Percentiles rank a stretch among this genome's conserved stretches.
Evolutionary conservation across 495 filamentous ascomycete genomes (phyloP).

Genomic region (Clavariopsis aquatica): DNA sequence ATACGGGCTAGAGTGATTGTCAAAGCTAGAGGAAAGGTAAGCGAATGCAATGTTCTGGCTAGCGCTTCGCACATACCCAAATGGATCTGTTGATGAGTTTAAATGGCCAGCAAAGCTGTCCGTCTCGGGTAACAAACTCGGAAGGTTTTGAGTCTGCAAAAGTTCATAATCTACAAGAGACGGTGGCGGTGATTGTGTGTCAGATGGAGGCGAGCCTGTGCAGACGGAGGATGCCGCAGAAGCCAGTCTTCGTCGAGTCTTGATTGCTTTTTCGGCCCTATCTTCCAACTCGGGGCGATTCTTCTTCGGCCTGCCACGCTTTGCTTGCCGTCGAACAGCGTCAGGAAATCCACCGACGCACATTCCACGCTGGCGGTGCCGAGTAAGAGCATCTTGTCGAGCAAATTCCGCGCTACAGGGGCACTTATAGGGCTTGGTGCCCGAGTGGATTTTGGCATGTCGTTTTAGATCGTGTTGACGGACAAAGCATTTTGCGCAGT

Average conservation of each 20-base stretch:
- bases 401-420: constrained; percentile 89
- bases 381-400: constrained; percentile 88
- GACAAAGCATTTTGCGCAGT: constrained; percentile 91
- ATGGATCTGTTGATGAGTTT: constrained; percentile 32
- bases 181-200: constrained; percentile 25
- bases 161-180: constrained; percentile 17
- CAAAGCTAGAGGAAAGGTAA: constrained; percentile 25
- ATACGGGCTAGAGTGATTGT: constrained; percentile 23
- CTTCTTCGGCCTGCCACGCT: constrained; percentile 49
- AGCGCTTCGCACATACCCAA: constrained; percentile 20
- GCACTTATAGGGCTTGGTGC: constrained; percentile 89
- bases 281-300: constrained; percentile 45
- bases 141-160: constrained; percentile 2
- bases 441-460: constrained; percentile 93
- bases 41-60: not conserved
- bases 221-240: constrained; percentile 34
- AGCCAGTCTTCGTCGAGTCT: constrained; percentile 33
- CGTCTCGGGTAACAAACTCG: constrained; percentile 17
- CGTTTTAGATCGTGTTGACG: constrained; percentile 95
- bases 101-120: constrained; percentile 27
- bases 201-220: constrained; percentile 28
- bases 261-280: constrained; percentile 40
- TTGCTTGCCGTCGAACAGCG: constrained; percentile 41
- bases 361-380: constrained; percentile 91
- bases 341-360: constrained; percentile 78